Conservation (phyloP, 1,139 yeast species). For the Saccharomyces hybrid region DNA sequence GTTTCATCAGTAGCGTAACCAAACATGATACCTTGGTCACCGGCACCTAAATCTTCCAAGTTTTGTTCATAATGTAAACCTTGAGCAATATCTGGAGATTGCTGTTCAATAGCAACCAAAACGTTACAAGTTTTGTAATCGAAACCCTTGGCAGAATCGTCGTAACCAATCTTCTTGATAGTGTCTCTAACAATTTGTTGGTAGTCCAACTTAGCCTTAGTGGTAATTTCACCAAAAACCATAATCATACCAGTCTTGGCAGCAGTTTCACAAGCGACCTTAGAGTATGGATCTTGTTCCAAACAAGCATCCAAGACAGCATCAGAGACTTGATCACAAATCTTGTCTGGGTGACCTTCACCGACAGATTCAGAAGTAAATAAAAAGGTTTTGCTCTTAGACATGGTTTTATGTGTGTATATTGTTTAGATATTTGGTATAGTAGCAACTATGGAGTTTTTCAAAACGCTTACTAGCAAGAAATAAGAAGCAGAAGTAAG, state of each 20-base stretch:
- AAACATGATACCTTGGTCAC: conserved; percentile 99
- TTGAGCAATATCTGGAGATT: conserved; percentile 98
- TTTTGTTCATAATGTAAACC: conserved; percentile 97
- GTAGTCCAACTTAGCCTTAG: conserved; percentile 90
- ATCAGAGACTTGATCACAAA: conserved; percentile 98
- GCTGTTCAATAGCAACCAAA: conserved; percentile 97
- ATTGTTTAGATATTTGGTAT: background rate
- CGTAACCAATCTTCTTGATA: conserved; percentile 97
- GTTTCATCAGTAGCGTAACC: conserved; percentile 99
- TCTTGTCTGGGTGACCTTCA: conserved; percentile 99
- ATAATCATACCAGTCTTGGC: conserved; percentile 98
- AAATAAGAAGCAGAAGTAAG: background rate
- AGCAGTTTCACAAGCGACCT: conserved; percentile 99
- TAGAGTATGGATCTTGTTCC: conserved; percentile 90
- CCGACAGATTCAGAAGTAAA: conserved; percentile 97
- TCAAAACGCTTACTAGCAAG: too few species aligned
- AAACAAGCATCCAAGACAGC: conserved; percentile 98
- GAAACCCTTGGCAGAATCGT: conserved; percentile 90
- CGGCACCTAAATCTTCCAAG: conserved; percentile 97
- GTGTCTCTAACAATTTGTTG: conserved; percentile 97
- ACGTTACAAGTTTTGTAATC: conserved; percentile 99
- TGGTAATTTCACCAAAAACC: conserved; percentile 99
- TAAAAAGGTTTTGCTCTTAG: conserved; percentile 42
- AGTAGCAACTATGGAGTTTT: background rate
- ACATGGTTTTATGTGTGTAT: background rate